Percentiles rank a stretch among this genome's conserved stretches.
Conservation (phyloP, 345 rosid genomes). For the Eucalyptus pauciflora region DNA sequence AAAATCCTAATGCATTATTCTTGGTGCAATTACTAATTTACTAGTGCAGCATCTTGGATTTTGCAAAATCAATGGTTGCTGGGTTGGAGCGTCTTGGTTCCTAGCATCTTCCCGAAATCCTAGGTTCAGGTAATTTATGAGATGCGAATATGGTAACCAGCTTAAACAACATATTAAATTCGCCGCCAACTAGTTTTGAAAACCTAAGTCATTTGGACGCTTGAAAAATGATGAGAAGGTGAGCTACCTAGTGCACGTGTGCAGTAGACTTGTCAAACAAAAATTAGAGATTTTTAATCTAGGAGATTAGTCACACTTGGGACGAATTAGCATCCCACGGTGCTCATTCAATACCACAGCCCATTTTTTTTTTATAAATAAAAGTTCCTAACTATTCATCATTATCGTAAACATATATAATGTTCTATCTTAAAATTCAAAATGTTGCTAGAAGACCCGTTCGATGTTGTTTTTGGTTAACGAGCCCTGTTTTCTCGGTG, state of each 20-base stretch:
- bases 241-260: not conserved
- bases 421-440: not conserved
- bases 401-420: too few species aligned
- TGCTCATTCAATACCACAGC: not conserved
- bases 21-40: not conserved
- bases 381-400: not conserved
- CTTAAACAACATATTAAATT: not conserved
- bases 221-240: not conserved
- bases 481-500: not conserved
- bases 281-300: not conserved
- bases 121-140: not conserved
- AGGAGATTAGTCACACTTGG: not conserved
- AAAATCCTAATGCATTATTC: not conserved
- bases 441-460: not conserved
- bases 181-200: not conserved
- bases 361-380: not conserved
- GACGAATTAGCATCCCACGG: not conserved
- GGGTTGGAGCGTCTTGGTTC: not conserved
- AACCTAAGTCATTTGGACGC: not conserved
- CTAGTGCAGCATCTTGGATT: not conserved
- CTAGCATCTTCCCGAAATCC: not conserved
- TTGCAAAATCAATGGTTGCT: not conserved
- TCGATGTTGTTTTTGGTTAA: not conserved
- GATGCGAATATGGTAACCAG: not conserved
- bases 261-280: not conserved